phyloP scores from a whole-genome alignment of 768 basidiomycete genomes.

The Mrakia gelida region DNA sequence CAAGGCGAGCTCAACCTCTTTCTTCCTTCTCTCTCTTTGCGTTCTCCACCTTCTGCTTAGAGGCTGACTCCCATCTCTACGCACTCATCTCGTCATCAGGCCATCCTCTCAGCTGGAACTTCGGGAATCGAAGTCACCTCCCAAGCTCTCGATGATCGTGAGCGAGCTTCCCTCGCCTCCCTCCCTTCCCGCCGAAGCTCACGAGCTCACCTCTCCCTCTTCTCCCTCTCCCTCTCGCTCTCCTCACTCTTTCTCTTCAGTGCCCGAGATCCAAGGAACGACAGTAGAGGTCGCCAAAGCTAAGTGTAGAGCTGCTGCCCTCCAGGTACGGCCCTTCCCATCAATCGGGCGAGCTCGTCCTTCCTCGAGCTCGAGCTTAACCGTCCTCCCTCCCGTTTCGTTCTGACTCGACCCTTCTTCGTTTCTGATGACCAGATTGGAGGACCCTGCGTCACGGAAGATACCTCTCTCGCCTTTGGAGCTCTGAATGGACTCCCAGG shows the following conservation, averaged over 20 bases:
- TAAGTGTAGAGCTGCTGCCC: conserved; percentile 80
- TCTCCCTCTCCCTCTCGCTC: not conserved
- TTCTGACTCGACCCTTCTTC: too few relatives aligned
- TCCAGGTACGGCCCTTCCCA: conserved; percentile 54
- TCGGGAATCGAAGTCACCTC: conserved; percentile 73
- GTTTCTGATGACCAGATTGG: conserved; percentile 44
- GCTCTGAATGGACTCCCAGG: conserved; percentile 89
- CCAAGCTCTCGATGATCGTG: conserved; percentile 43
- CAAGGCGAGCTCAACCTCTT: conserved; percentile 43
- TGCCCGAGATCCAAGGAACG: conserved; percentile 90
- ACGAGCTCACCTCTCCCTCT: not conserved
- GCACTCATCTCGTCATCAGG: conserved; percentile 34
- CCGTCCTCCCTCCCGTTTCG: too few relatives aligned
- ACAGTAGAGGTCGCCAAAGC: conserved; percentile 83
- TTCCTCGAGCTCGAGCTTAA: not conserved
- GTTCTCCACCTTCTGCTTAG: not conserved
- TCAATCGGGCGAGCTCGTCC: not conserved
- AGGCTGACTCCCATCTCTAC: not conserved
- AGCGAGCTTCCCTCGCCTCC: not conserved
- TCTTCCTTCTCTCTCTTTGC: too few relatives aligned
- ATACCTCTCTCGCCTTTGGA: conserved; percentile 87
- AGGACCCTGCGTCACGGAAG: conserved; percentile 55
- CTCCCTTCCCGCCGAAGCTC: not conserved
- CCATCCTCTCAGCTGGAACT: conserved; percentile 62
- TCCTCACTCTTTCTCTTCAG: conserved; percentile 47